Base-by-base conservation (phyloP, 352 stramenopile species). In the Phytopythium litorale region DNA sequence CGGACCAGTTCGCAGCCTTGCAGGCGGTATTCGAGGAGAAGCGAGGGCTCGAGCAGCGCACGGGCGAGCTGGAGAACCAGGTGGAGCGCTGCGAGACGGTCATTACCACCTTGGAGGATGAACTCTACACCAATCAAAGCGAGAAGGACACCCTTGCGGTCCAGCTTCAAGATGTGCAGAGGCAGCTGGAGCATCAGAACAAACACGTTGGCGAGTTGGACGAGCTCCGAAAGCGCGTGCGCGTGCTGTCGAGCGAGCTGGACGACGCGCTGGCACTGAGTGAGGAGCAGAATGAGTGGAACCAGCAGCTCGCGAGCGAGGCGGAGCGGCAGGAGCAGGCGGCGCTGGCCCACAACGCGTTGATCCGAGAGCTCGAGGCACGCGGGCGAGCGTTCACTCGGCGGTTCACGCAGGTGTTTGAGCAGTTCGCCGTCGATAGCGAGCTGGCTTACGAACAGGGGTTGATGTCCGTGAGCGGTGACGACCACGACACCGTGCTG, bases 21-120 rank as follows among this genome's bases (percentile, higher is more conserved):
- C 56, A 78, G 12, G 52, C 28, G 3, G 61, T 73, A 32, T 54
- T 43, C n/a, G 48, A 66, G 62, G 30, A 42, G 13, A 73, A 66
- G 37, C 38, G 56, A 18, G 58, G 38, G 53, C 61, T 78, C 37
- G 49, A 83, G 62, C 51, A 75, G 28, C 75, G 70, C 13, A 33
- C 42, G 18, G 18, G 19, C 7, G 52, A 64, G 43, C 62, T 70
- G 55, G 58, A 68, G 30, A 23, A 43, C 16, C 25, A 25, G 21
- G 45, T 73, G 21, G 38, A 64, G 19, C 21, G 42, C 16, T 66
- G 63, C 25, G 48, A 71, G 42, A 19, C 38, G 12, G 21, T 60
- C 30, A 66, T 83, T 6, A n/a, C 62, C 4, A 56, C 73, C 21
- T 63, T 70, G 13, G 58, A 72, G 1, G 15, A 42, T 18, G 67